phyloP scores from a whole-genome alignment of 129 eudicot genomes.

The Escallonia rubra region DNA sequence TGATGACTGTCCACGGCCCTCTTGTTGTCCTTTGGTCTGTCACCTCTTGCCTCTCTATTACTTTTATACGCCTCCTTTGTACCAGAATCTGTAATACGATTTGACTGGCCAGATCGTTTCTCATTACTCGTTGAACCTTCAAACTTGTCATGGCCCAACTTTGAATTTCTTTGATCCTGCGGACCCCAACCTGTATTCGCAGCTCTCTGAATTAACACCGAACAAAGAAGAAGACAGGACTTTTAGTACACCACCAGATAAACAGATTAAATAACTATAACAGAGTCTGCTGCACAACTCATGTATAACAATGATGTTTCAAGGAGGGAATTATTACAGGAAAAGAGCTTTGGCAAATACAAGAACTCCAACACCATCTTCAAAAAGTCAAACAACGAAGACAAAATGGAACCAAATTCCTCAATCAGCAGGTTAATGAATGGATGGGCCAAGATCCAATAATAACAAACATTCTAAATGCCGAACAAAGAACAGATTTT shows the following conservation, averaged over 20 bases:
- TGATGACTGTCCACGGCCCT: slow-evolving; percentile 2
- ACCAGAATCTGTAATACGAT: slow-evolving; percentile 5
- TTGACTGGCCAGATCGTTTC: neutral
- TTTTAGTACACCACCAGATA: no score
- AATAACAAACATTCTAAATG: no score
- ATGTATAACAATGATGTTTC: no score
- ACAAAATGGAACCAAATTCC: no score
- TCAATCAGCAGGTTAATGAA: no score
- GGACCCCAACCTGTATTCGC: slow-evolving; percentile 65
- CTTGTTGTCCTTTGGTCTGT: neutral
- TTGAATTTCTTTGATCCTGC: slow-evolving; percentile 34
- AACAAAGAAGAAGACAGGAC: neutral
- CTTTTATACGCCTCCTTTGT: slow-evolving; percentile 2
- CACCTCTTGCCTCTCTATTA: slow-evolving; percentile 10
- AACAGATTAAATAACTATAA: no score
- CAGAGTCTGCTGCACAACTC: neutral
- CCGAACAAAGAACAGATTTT: no score
- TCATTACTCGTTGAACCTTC: slow-evolving; percentile 10
- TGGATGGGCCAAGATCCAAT: no score
- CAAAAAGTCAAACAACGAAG: no score
- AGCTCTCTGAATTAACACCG: slow-evolving; percentile 33
- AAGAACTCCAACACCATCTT: no score
- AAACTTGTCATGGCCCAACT: slow-evolving; percentile 35
- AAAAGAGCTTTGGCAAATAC: no score
- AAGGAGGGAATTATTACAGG: no score